These are phyloP conservation scores for Senecio squalidus DNA, from an alignment of 140 eudicot species.

Conservation along the genomic window DNA sequence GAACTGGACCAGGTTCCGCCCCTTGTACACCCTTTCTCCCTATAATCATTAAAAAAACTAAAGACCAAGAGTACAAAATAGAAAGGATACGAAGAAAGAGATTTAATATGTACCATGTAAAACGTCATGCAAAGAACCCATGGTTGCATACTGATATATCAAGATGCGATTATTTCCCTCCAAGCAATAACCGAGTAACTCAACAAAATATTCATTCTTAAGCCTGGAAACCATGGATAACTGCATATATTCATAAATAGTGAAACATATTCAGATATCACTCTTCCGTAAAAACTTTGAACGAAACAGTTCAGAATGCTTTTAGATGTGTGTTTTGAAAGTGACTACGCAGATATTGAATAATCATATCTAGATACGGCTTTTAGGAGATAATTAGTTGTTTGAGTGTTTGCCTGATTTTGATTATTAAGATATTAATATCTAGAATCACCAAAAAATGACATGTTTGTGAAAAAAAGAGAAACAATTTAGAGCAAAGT, in stretches of 20 bases:
- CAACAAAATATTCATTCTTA: conserved; percentile 61
- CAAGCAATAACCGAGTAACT: conserved; percentile 66
- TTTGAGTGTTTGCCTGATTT: no score
- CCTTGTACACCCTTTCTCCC: conserved; percentile 93
- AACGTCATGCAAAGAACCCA: conserved; percentile 86
- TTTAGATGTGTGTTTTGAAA: neutral
- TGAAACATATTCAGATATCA: neutral
- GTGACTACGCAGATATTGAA: no score
- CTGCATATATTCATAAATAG: conserved; percentile 33
- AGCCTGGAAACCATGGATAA: conserved; percentile 69
- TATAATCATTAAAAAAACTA: conserved; percentile 12
- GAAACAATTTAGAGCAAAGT: no score
- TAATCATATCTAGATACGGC: no score
- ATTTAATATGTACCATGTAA: conserved; percentile 54
- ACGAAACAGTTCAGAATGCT: neutral
- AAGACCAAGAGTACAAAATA: neutral
- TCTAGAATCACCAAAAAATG: no score
- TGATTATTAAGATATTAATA: no score
- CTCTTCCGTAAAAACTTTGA: neutral
- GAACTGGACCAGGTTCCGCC: conserved; percentile 80
- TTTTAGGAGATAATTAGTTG: no score
- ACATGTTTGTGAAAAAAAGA: no score
- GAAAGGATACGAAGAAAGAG: neutral
- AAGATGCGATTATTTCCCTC: conserved; percentile 64
- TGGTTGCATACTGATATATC: conserved; percentile 73